Percentiles rank a stretch among this genome's conserved stretches.
phyloP scores from a whole-genome alignment of 2,329 filamentous ascomycete species.

The Leptographium flavum region DNA sequence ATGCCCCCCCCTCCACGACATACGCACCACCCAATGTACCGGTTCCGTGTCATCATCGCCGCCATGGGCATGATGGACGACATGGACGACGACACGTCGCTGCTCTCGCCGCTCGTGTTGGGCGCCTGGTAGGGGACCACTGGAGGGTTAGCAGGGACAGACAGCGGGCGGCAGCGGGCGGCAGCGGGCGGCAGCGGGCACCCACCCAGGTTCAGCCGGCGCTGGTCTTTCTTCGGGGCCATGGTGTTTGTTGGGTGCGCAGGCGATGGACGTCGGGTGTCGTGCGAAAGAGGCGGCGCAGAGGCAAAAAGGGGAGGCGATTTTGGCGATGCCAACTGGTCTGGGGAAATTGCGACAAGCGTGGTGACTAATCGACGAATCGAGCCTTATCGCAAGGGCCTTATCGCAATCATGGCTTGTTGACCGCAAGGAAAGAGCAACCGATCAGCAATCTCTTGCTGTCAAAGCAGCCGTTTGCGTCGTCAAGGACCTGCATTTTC shows the following conservation, averaged over 20 bases:
- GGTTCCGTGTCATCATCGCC: slow-evolving; percentile 85
- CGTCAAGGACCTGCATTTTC: too few species aligned
- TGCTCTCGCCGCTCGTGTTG: slow-evolving; percentile 42
- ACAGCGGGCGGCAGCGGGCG: neutral
- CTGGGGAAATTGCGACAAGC: too few species aligned
- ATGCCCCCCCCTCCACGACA: neutral
- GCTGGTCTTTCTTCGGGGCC: slow-evolving; percentile 10
- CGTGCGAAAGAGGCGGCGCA: neutral
- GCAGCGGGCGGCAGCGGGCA: neutral
- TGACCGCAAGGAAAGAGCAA: too few species aligned
- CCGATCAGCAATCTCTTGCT: too few species aligned
- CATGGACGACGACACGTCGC: slow-evolving; percentile 59
- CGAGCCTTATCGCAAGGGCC: too few species aligned
- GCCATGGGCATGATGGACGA: slow-evolving; percentile 84
- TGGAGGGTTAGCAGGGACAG: slow-evolving; percentile 21
- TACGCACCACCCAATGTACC: slow-evolving; percentile 53
- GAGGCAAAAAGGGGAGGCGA: neutral
- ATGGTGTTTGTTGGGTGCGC: slow-evolving; percentile 5
- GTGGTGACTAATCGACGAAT: too few species aligned
- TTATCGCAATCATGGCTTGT: too few species aligned
- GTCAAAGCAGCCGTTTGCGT: too few species aligned
- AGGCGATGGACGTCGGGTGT: too few species aligned
- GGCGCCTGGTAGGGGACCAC: slow-evolving; percentile 83
- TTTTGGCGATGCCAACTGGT: too few species aligned
- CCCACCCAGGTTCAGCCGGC: slow-evolving; percentile 11